phyloP scores from a whole-genome alignment of 2,329 filamentous ascomycete genomes.

The Escovopsis weberi region DNA sequence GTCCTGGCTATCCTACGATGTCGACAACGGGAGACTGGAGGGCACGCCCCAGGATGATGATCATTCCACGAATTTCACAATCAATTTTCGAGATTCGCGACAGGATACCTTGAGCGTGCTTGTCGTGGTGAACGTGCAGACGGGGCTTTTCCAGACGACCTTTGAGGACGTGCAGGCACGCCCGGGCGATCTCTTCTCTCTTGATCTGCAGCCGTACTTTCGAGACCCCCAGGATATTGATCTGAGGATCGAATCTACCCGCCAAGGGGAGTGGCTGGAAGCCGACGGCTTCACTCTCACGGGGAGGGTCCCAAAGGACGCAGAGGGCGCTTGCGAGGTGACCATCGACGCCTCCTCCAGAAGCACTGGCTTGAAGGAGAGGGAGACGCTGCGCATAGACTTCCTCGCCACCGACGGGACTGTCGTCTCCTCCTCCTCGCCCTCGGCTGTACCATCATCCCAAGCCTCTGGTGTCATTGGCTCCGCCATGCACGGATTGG shows the following conservation, averaged over 20 bases:
- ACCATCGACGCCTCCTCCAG: slow-evolving; percentile 20
- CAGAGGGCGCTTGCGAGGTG: slow-evolving; percentile 17
- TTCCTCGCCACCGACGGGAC: slow-evolving; percentile 17
- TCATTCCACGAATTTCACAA: slow-evolving; percentile 45
- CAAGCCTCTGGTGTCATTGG: slow-evolving; percentile 10
- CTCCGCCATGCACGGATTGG: slow-evolving; percentile 6
- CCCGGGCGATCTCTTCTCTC: slow-evolving; percentile 25
- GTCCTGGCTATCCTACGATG: slow-evolving; percentile 55
- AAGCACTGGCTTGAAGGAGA: slow-evolving; percentile 19
- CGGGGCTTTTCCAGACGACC: slow-evolving; percentile 25
- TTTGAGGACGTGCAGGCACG: slow-evolving; percentile 25
- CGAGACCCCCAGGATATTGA: slow-evolving; percentile 23
- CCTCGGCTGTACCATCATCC: slow-evolving; percentile 11
- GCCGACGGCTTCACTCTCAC: slow-evolving; percentile 24
- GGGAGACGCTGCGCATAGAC: slow-evolving; percentile 21
- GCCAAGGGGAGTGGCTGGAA: slow-evolving; percentile 28
- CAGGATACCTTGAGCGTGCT: slow-evolving; percentile 44
- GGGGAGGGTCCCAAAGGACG: slow-evolving; percentile 25
- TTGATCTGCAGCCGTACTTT: slow-evolving; percentile 30
- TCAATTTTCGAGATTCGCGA: slow-evolving; percentile 44
- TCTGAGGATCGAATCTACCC: slow-evolving; percentile 21
- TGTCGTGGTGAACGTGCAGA: slow-evolving; percentile 24
- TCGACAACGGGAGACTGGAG: slow-evolving; percentile 42
- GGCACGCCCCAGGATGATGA: slow-evolving; percentile 50
- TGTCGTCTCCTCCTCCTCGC: slow-evolving; percentile 10